These are phyloP conservation scores for Ceratocystis papillata DNA, from an alignment of 2,329 filamentous ascomycete genomes.

Conservation along the genomic window DNA sequence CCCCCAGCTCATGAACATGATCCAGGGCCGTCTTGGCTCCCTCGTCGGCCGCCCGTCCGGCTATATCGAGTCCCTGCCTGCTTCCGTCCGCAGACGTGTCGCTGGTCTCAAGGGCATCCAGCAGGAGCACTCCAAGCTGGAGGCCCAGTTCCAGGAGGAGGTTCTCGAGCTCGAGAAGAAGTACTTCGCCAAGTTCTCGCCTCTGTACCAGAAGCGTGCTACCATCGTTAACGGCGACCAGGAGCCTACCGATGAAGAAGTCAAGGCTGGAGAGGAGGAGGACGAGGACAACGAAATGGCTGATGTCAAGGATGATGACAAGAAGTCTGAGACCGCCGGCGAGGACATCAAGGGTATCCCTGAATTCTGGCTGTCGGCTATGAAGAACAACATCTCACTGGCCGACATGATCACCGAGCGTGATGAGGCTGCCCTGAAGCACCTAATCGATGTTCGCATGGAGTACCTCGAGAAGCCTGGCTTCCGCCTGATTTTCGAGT, in stretches of 20 bases:
- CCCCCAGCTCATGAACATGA: slow-evolving; percentile 90
- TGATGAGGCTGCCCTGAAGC: slow-evolving; percentile 86
- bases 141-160: slow-evolving; percentile 97
- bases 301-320: slow-evolving; percentile 47
- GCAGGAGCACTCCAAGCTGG: slow-evolving; percentile 96
- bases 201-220: slow-evolving; percentile 89
- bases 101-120: slow-evolving; percentile 94
- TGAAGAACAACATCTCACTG: slow-evolving; percentile 98
- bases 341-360: slow-evolving; percentile 67
- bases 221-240: slow-evolving; percentile 77
- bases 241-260: slow-evolving; percentile 79
- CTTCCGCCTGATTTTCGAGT: slow-evolving; percentile 97
- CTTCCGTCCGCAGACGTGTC: slow-evolving; percentile 81
- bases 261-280: slow-evolving; percentile 74
- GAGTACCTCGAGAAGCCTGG: slow-evolving; percentile 97
- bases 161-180: slow-evolving; percentile 98
- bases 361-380: slow-evolving; percentile 98
- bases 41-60: slow-evolving; percentile 92
- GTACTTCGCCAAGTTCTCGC: slow-evolving; percentile 97
- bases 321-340: slow-evolving; percentile 40
- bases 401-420: slow-evolving; percentile 98
- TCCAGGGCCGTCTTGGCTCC: slow-evolving; percentile 87
- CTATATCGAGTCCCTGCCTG: slow-evolving; percentile 92
- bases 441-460: slow-evolving; percentile 89
- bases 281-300: slow-evolving; percentile 57